Conservation (phyloP, 2,329 filamentous ascomycete species). For the Penicillium brevicompactum region DNA sequence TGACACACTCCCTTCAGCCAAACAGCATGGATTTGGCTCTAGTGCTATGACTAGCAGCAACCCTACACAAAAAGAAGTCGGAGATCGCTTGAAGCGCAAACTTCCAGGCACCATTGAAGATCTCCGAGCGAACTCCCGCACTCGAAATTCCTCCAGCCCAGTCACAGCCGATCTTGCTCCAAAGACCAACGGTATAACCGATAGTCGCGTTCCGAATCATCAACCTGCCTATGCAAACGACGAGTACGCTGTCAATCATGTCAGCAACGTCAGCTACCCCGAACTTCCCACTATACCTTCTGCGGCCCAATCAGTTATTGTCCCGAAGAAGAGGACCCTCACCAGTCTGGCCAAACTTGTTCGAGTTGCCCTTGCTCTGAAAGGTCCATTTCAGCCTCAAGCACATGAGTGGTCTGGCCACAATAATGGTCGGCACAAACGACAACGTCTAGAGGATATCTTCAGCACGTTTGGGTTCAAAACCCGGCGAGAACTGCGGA, state of each 20-base stretch:
- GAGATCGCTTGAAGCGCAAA: slow-evolving; percentile 29
- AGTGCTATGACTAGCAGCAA: slow-evolving; percentile 31
- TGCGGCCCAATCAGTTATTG: slow-evolving; percentile 8
- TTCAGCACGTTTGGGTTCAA: slow-evolving; percentile 42
- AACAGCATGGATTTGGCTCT: slow-evolving; percentile 43
- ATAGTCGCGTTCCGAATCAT: no score
- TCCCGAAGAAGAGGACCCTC: slow-evolving; percentile 21
- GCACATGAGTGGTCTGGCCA: slow-evolving; percentile 9
- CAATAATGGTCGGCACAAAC: slow-evolving; percentile 15
- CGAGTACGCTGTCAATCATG: not conserved
- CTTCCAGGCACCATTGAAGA: slow-evolving; percentile 24
- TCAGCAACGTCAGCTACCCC: slow-evolving; percentile 14
- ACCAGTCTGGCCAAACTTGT: slow-evolving; percentile 37
- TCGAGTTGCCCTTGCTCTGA: slow-evolving; percentile 41
- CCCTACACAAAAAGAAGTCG: slow-evolving; percentile 28
- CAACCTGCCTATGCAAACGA: not conserved
- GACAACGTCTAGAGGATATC: slow-evolving; percentile 33
- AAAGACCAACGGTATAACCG: not conserved
- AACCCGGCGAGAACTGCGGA: slow-evolving; percentile 43
- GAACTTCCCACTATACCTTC: slow-evolving; percentile 12
- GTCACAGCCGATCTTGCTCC: not conserved
- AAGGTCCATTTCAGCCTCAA: slow-evolving; percentile 33
- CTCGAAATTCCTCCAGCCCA: slow-evolving; percentile 18
- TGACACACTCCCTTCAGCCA: slow-evolving; percentile 54
- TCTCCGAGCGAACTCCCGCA: slow-evolving; percentile 15